These are phyloP conservation scores for Nelumbo lutea DNA, from an alignment of 164 flowering plant species.

Conservation along the genomic window DNA sequence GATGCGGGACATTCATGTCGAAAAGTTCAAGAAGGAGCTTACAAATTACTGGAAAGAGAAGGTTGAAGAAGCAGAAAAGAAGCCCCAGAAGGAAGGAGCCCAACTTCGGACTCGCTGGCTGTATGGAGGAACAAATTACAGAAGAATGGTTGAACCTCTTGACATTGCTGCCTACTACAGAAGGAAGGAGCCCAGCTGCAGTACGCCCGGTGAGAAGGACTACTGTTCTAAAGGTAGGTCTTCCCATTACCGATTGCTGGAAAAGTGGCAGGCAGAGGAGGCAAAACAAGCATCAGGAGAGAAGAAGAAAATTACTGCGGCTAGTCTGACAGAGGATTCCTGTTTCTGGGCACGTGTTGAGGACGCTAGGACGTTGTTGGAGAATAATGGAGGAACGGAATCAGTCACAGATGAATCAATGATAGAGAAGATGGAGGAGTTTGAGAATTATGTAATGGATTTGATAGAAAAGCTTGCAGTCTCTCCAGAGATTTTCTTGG, in stretches of 20 bases:
- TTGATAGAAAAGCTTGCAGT: constrained; percentile 21
- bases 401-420: background rate
- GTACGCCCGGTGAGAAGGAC: constrained; percentile 5
- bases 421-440: constrained; percentile 11
- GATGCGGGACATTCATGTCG: constrained; percentile 10
- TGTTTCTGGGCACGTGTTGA: constrained; percentile 54
- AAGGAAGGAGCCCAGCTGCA: background rate
- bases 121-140: constrained; percentile 34
- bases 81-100: constrained; percentile 29
- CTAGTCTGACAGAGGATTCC: constrained; percentile 44
- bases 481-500: constrained; percentile 41
- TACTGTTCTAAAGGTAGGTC: constrained; percentile 24
- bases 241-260: constrained; percentile 28
- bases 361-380: constrained; percentile 31
- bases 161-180: constrained; percentile 43
- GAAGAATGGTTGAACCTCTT: constrained; percentile 54
- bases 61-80: constrained; percentile 31
- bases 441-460: constrained; percentile 32
- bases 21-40: constrained; percentile 16
- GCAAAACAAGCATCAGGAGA: background rate
- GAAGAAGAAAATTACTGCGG: constrained; percentile 1
- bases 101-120: constrained; percentile 24
- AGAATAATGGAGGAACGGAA: background rate
- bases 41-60: constrained; percentile 32
- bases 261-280: constrained; percentile 31